Evolutionary conservation across 768 basidiomycete genomes (phyloP), one percentile per base, ranked within the genome.

Genomic region (Pisolithus sp.): DNA sequence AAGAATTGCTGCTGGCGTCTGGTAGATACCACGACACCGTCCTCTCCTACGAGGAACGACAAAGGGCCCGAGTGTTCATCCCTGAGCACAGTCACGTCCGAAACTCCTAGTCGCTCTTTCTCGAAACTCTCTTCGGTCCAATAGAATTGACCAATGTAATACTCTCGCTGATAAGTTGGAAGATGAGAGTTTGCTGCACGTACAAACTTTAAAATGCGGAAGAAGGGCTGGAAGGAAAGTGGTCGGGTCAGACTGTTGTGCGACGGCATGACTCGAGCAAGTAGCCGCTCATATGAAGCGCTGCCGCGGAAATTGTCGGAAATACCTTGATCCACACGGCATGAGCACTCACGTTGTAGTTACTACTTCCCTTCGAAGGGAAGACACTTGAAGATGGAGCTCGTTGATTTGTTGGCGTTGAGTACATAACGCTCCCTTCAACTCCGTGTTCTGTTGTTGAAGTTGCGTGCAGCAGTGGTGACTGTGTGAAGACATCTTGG

Each of bases 91-190:
- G 50, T 51, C 31, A 51, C 6, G 7, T 3, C 28, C 9, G 45
- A 51, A n/a, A 46, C 12, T 18, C 50, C 45, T 15, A 30, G 45
- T 9, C 24, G 23, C 26, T 51, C 50, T 7, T 40, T 45, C 10
- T 46, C 24, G 44, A 51, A 51, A 17, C 44, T 46, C 18, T 46
- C 45, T 40, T 51, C 50, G 21, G 50, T 51, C 50, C 50, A 51
- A 45, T 51, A 51, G 28, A 46, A 51, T 23, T 51, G 50, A 5
- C 50, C 50, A 3, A 40, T 36, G 28, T 51, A 51, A 38, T 51
- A 10, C 36, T 46, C 38, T 17, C 28, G 21, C 24, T 12, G 15
- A 18, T 46, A 51, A 15, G 21, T 18, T 2, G 42, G 24, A 18
- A 51, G 50, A 34, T 38, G 20, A 23, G 43, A 43, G 44, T 51